Conservation (phyloP, 192 early-diverging fungal species). For the Helicostylum pulchrum region DNA sequence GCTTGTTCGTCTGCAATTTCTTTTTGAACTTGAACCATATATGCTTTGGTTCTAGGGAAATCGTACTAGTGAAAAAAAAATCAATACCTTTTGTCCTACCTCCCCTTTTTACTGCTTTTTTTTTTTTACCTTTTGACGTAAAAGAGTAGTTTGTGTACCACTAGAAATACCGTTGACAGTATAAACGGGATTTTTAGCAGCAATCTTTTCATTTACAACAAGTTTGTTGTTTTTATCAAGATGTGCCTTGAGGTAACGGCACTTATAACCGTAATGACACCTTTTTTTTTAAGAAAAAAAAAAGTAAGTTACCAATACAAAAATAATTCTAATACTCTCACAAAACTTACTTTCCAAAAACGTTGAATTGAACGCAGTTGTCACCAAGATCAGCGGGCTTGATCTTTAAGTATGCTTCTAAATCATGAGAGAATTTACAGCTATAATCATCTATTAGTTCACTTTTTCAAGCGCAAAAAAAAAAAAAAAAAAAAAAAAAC, state of each 20-base stretch:
- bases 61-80: slow-evolving; percentile 34
- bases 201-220: slow-evolving; percentile 54
- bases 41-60: slow-evolving; percentile 39
- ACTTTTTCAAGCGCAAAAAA: neutral
- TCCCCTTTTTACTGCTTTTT: slow-evolving; percentile 1
- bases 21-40: slow-evolving; percentile 30
- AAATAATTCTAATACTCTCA: too few relatives aligned
- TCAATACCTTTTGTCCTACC: neutral
- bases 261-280: slow-evolving; percentile 62
- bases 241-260: slow-evolving; percentile 57
- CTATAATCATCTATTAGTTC: slow-evolving; percentile 16
- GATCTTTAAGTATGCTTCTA: slow-evolving; percentile 61
- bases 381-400: slow-evolving; percentile 76
- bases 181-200: slow-evolving; percentile 17
- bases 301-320: too few relatives aligned
- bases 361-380: slow-evolving; percentile 65
- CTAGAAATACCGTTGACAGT: slow-evolving; percentile 21
- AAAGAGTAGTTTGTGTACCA: slow-evolving; percentile 20
- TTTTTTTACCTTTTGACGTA: slow-evolving; percentile 2
- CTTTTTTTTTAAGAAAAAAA: slow-evolving; percentile 13
- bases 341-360: slow-evolving; percentile 64
- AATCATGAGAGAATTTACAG: slow-evolving; percentile 82
- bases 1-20: slow-evolving; percentile 29
- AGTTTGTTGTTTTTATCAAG: slow-evolving; percentile 44
- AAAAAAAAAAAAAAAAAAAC: neutral